These are phyloP conservation scores for Pseudopyricularia javanii DNA, from an alignment of 2,329 filamentous ascomycete genomes.

Conservation along the genomic window DNA sequence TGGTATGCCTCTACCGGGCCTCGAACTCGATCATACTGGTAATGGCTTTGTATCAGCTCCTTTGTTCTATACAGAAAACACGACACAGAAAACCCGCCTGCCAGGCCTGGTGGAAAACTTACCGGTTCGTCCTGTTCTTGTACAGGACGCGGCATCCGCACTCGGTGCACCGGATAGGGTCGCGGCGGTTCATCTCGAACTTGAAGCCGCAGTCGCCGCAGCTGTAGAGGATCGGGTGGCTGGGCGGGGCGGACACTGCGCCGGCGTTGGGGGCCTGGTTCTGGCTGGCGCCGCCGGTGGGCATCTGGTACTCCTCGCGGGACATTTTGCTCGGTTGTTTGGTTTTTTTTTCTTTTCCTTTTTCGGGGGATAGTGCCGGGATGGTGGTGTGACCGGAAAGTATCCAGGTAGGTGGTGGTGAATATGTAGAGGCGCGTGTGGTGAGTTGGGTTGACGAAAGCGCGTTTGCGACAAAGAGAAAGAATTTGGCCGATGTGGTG, in stretches of 20 bases:
- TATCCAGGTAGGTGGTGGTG: neutral
- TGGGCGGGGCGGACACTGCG: conserved; percentile 26
- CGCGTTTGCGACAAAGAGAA: neutral
- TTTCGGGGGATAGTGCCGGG: neutral
- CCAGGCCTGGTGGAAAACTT: conserved; percentile 20
- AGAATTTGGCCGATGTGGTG: neutral
- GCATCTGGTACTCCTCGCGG: conserved; percentile 69
- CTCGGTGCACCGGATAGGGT: conserved; percentile 77
- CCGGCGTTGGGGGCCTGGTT: conserved; percentile 24
- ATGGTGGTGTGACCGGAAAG: no score
- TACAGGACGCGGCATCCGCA: conserved; percentile 94
- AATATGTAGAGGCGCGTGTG: neutral
- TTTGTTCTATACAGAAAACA: no score
- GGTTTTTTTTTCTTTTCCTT: neutral
- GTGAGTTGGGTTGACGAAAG: neutral
- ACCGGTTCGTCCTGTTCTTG: conserved; percentile 97
- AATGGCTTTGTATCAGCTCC: conserved; percentile 6
- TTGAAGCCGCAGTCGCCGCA: conserved; percentile 79
- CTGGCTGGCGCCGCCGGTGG: conserved; percentile 35
- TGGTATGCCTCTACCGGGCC: conserved; percentile 48
- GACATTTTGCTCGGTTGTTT: conserved; percentile 31
- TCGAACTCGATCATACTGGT: conserved; percentile 86
- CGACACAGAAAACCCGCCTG: no score
- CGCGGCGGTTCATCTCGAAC: conserved; percentile 62
- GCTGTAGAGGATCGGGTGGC: conserved; percentile 50